Base-by-base conservation (phyloP, 306 rosid genomes). In the Fagus crenata region DNA sequence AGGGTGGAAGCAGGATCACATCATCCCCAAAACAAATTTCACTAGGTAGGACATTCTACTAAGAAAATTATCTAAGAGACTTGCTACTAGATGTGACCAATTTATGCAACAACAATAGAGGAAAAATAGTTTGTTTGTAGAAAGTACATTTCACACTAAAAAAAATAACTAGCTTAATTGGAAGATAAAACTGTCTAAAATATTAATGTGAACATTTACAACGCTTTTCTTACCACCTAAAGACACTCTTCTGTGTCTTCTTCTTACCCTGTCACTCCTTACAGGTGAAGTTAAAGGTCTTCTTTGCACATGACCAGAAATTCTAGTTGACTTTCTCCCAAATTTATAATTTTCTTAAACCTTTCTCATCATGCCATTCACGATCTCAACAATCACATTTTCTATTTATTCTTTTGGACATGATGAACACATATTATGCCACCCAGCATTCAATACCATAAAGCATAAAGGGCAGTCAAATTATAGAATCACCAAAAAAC, bases 11-110 rank as follows among this genome's bases (percentile, higher is more conserved):
- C 59, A 78, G 32, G n/a, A 59, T 61, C n/a, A 8, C 3, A 59
- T 36, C 12, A 65, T 77, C 71, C 76, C 18, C 58, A 68, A 49
- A 58, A 42, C 70, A 82, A 41, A 82, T 68, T 72, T 78, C 46
- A 42, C 58, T 32, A 56, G 39, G 49, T 53, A 74, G 37, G 46
- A 49, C 51, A 67, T 75, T 67, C 82, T 76, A 56, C 11, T 56
- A 39, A 51, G 54, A 59, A 35, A 32, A 67, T 68, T 37, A 43
- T 22, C 74, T 54, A 64, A 33, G 78, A 67, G 53, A 15, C 58
- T 73, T 73, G 67, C 42, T 1, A 51, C 53, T 64, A 61, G 67
- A 76, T 63, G 71, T 22, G 53, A 60, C 69, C 65, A 69, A 51
- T 39, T 46, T n/a, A 81, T 51, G 41, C 15, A 61, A 12, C 68